Evolutionary conservation across 192 early-diverging fungal genomes (phyloP), one percentile per base, ranked within the genome.

Genomic region (Allomyces javanicus): DNA sequence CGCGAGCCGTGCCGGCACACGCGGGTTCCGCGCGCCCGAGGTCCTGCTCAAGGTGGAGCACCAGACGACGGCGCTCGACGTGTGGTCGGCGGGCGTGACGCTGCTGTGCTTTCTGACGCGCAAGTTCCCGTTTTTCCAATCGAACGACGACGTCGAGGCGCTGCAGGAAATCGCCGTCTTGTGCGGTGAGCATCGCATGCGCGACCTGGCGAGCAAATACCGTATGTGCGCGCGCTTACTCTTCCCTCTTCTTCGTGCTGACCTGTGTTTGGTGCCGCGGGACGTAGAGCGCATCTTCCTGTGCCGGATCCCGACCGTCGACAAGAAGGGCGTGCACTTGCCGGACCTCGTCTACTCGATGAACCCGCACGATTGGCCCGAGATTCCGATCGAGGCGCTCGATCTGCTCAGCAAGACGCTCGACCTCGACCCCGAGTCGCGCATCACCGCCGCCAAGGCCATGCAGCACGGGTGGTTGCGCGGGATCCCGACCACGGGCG

Each of bases 1-100:
- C 24, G 93, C 92, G 9, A 93, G 87, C 69, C 82, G 94, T 11
- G 91, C 89, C 1, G 94, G 94, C 14, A 97, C 94, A 1, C 77
- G 89, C 62, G 94, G 94, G 9, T 97, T 93, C 67, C 81, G 94
- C 17, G 90, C 94, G 9, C 94, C 94, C 1, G 94, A 97, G 68
- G 89, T 97, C 0, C 72, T 97, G 12, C 76, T 97, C 25, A 89
- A 89, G 65, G 82, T 90, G 7, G 64, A 76, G 3, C 62, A 83
- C 64, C 94, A 97, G 69, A 87, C 90, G 11, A 65, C 72, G 79
- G 86, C 90, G 0, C 82, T 97, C 40, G 94, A 97, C 69, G 79
- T 97, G 5, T 97, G 94, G 94, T 82, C 92, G 2, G 91, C 82
- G 3, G 94, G 94, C 44, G 91, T 93, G 0, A 94, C 86, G 40